Evolutionary conservation across 2,329 filamentous ascomycete species (phyloP), one percentile per base, ranked within the genome.

Genomic region (Hymenoscyphus fraxineus): DNA sequence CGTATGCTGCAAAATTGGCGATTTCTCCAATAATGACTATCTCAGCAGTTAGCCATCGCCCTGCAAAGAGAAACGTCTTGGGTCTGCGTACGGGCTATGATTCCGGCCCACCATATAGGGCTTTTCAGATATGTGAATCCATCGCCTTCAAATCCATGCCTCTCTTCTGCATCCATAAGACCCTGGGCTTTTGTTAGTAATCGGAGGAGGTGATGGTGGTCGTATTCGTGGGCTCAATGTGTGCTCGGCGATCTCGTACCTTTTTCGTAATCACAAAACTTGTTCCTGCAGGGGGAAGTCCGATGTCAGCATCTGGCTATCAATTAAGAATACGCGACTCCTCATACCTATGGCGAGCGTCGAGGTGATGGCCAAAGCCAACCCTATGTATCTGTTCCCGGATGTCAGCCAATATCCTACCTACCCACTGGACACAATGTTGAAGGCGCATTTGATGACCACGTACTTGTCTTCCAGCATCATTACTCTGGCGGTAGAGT

Each of bases 251-350:
- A 56, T 60, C 66, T 76, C 79, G 77, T 80, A 95, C 91, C 85
- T 97, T 98, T 81, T 99, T 99, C 58, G 96, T 99, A 74, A 99
- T 97, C 71, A 99, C 94, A 78, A 99, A 99, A 84, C 93, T 97
- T 60, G 92, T 93, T 75, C 93, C 92, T 95, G 72, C 41, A 38
- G 60, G 61, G 61, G 60, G 41, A 59, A 57, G 44, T 12, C 44
- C 44, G 27, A 13, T 9, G 58, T 61, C 47, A 61, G 59, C 27
- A 55, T 12, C 7, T 5, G 47, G 27, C 32, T 39, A 56, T 56
- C 15, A 56, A n/a, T 58, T 54, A 58, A 47, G 58, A 35, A 27
- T 44, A 55, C 62, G 56, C 54, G 31, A 58, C 15, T 55, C 55
- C 35, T 77, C 83, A 73, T 84, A 90, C 89, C 90, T 79, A 93